Evolutionary conservation across 1,139 yeast species (phyloP), one percentile per base, ranked within the genome.

Genomic region (Geotrichum aggregatum): DNA sequence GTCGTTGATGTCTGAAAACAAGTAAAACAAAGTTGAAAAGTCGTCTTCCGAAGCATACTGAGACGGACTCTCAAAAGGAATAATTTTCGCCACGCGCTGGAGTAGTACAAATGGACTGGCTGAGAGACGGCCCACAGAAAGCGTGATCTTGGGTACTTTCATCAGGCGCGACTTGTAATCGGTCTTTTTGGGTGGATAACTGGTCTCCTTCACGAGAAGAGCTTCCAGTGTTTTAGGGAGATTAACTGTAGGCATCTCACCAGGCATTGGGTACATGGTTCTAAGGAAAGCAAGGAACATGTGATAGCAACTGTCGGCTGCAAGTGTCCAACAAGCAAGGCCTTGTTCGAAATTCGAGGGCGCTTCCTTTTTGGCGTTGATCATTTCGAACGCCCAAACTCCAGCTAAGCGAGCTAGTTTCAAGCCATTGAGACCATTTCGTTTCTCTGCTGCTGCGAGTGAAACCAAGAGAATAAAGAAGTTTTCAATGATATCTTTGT

Each of bases 291-390:
- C 79, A 31, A 87, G 69, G 33, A 88, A 74, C 42, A 89, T 68
- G 66, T 89, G 97, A 63, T 87, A 86, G 68, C 87, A 78, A 0
- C 96, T 96, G 63, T 86, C 89, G 5, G 95, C 83, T 1, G 91
- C 87, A 1, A 55, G 54, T 22, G 63, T 61, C 96, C 96, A 88
- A 48, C 79, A 77, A 38, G 80, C 79, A 49, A 88, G 67, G 1
- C 96, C 96, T 58, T 86, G 83, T 39, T 78, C 76, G 64, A 86
- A 87, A 35, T 73, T 62, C 56, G 72, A 68, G 2, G 62, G 59
- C 8, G 64, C 59, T 19, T 61, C 63, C 36, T 56, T 57, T 39
- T 61, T 67, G 58, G 47, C 65, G 52, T 45, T 68, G 60, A 52
- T 67, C 64, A 58, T 68, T 57, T 79, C 80, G 63, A 89, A 89